phyloP scores from a whole-genome alignment of 2,329 filamentous ascomycete genomes.

The Anisogramma anomala region DNA sequence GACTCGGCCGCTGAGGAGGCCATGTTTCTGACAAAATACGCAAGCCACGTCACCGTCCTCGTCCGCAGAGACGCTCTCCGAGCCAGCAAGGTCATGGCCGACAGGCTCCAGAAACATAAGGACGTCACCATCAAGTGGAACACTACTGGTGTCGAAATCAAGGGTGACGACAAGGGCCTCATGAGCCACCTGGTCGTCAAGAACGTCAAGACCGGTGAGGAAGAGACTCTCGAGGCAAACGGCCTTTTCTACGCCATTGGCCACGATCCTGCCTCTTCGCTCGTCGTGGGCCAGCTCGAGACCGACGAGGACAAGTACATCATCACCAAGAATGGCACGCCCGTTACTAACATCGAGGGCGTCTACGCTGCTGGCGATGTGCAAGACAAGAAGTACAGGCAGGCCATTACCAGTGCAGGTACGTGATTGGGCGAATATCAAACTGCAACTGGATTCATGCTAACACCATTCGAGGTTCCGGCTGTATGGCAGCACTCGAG shows the following conservation, averaged over 20 bases:
- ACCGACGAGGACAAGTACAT: slow-evolving; percentile 88
- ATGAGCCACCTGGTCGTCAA: slow-evolving; percentile 83
- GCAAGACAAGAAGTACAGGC: slow-evolving; percentile 95
- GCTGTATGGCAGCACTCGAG: slow-evolving; percentile 90
- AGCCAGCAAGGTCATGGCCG: slow-evolving; percentile 86
- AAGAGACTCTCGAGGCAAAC: slow-evolving; percentile 78
- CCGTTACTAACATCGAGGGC: slow-evolving; percentile 76
- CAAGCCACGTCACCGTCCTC: slow-evolving; percentile 84
- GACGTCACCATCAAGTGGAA: slow-evolving; percentile 90
- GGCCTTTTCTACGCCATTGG: slow-evolving; percentile 96
- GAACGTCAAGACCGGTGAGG: slow-evolving; percentile 61
- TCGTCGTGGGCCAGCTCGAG: slow-evolving; percentile 84
- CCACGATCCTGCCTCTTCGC: slow-evolving; percentile 82
- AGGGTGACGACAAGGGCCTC: slow-evolving; percentile 71
- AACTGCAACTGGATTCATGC: slow-evolving; percentile 7
- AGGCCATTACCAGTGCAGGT: slow-evolving; percentile 96
- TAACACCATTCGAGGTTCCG: slow-evolving; percentile 51
- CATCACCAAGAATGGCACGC: slow-evolving; percentile 76
- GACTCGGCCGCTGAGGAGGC: slow-evolving; percentile 97
- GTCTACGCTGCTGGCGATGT: slow-evolving; percentile 97
- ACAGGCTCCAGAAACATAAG: slow-evolving; percentile 65
- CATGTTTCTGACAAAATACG: slow-evolving; percentile 96
- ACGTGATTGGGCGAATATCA: slow-evolving; percentile 27
- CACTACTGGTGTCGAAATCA: slow-evolving; percentile 68
- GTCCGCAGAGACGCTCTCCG: slow-evolving; percentile 79